Evolutionary conservation across 1,139 yeast genomes (phyloP).

Genomic region (Pneumocystis jirovecii): DNA sequence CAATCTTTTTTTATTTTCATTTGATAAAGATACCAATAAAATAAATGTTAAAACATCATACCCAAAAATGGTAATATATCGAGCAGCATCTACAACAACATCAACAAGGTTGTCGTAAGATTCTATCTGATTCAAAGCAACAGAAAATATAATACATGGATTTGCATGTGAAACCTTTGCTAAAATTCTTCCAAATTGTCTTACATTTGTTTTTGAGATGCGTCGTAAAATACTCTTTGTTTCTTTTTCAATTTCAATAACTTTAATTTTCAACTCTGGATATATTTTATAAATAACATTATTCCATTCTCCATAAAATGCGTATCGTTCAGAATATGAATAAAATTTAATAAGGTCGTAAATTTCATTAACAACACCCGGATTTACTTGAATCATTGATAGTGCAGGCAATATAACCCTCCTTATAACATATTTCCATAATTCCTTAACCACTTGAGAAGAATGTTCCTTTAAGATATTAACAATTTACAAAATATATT

Average conservation of each 20-base stretch:
- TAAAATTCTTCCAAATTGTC: slow-evolving; percentile 59
- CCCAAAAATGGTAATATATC: slow-evolving; percentile 60
- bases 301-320: slow-evolving; percentile 74
- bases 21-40: slow-evolving; percentile 38
- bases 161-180: slow-evolving; percentile 66
- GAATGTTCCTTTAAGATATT: background rate
- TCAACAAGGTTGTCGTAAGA: slow-evolving; percentile 79
- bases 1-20: slow-evolving; percentile 29
- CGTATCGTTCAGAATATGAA: slow-evolving; percentile 52
- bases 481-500: background rate
- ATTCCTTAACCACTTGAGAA: slow-evolving; percentile 17
- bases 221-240: slow-evolving; percentile 73
- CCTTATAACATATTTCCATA: slow-evolving; percentile 53
- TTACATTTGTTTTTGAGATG: slow-evolving; percentile 71
- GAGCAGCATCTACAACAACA: slow-evolving; percentile 65
- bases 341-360: slow-evolving; percentile 40
- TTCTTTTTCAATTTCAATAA: slow-evolving; percentile 59
- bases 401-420: slow-evolving; percentile 55
- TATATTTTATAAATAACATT: slow-evolving; percentile 39
- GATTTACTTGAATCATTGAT: slow-evolving; percentile 44
- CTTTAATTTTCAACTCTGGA: slow-evolving; percentile 46
- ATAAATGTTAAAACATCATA: slow-evolving; percentile 79
- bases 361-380: slow-evolving; percentile 48
- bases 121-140: slow-evolving; percentile 43
- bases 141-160: slow-evolving; percentile 57